Percentiles rank a stretch among this genome's conserved stretches.
These are phyloP conservation scores for Metschnikowia anglica DNA, from an alignment of 805 yeast genomes.

Conservation along the genomic window DNA sequence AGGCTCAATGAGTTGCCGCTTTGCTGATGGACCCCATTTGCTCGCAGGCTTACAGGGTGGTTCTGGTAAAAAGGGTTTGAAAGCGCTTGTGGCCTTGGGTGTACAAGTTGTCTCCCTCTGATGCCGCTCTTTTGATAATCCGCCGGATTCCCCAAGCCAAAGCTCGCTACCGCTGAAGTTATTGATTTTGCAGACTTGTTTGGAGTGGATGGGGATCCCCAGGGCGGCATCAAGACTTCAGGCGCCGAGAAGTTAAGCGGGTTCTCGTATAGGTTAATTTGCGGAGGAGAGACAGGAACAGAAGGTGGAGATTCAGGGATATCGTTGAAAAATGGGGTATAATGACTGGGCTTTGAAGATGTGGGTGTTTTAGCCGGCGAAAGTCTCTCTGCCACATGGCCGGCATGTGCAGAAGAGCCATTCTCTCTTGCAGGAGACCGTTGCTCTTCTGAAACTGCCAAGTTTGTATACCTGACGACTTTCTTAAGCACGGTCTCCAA, in stretches of 20 bases:
- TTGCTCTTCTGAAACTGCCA: constrained; percentile 21
- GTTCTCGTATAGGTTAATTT: not conserved
- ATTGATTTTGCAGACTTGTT: constrained; percentile 26
- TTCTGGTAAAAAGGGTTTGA: constrained; percentile 5
- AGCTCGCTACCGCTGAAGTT: constrained; percentile 32
- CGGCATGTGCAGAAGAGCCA: constrained; percentile 8
- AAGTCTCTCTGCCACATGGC: constrained; percentile 9
- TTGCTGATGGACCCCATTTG: not conserved
- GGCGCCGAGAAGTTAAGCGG: not conserved
- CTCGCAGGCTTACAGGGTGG: not conserved
- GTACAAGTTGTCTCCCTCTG: not conserved
- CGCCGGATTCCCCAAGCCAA: constrained; percentile 8
- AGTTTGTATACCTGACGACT: constrained; percentile 44
- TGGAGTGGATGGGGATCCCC: constrained; percentile 11
- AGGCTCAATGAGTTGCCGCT: not conserved
- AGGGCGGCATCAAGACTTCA: not conserved
- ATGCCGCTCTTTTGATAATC: not conserved
- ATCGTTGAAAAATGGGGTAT: constrained; percentile 23
- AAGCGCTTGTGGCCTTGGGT: not conserved
- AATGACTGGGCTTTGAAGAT: constrained; percentile 3
- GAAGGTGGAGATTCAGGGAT: constrained; percentile 47
- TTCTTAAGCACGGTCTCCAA: constrained; percentile 40
- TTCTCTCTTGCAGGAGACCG: not conserved
- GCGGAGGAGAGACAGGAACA: constrained; percentile 39
- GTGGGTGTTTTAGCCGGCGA: not conserved